Evolutionary conservation across 1,284 basidiomycete species (phyloP), one percentile per base, ranked within the genome.

Genomic region (Cryptococcus sp.): DNA sequence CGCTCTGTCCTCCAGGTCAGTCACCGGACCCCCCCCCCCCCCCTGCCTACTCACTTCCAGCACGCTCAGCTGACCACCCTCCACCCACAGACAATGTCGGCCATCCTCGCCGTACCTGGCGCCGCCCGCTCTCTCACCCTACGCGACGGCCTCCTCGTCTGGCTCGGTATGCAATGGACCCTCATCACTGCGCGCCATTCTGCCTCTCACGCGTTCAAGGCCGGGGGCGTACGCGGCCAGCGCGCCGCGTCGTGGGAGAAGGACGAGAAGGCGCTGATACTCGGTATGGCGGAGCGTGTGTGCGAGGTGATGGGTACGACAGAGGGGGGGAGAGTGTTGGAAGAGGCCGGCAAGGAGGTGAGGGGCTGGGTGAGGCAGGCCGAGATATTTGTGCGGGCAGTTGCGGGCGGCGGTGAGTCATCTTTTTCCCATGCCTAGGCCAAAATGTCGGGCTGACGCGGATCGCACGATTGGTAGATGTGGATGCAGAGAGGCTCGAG

Each of bases 161-260:
- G 91, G 91, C 82, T 93, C 18, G 83, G 87, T 68, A 84, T 87
- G 73, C 87, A 90, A 67, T 71, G 89, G 24, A 61, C 78, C 40
- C 39, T 59, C 15, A 58, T 59, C 20, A 42, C 36, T 9, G 6
- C 18, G 18, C 28, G 45, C 2, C 40, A 52, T 18, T 33, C 47
- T 18, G n/a, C n/a, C n/a, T 49, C 47, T 37, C 47, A 21, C 9
- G n/a, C 47, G 4, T 38, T 9, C 15, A 20, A 37, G 4, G n/a
- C 54, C 7, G 44, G n/a, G 15, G 20, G n/a, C 3, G 24, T 46
- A 42, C 18, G 48, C 13, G 48, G 45, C 42, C 9, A 46, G 42
- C 38, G 53, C 36, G n/a, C 49, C 5, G 52, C 57, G 38, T 45
- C 55, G 15, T 62, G 53, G 55, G 52, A 57, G 36, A 59, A 40